Evolutionary conservation across 2,329 filamentous ascomycete genomes (phyloP), one percentile per base, ranked within the genome.

Genomic region (Mollisiaceae sp.): DNA sequence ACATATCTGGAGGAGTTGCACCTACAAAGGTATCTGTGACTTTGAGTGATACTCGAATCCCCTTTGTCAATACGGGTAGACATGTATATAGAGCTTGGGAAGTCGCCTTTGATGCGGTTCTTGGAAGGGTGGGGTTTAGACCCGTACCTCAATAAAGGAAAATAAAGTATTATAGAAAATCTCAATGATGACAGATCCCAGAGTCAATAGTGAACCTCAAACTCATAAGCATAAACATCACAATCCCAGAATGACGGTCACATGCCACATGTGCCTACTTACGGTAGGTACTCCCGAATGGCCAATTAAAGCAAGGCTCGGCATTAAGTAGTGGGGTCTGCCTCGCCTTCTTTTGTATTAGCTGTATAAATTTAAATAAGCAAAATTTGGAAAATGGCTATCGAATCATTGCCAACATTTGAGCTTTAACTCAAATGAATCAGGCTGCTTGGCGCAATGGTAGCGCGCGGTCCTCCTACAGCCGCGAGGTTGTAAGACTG

Each of bases 381-480:
- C 50, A 54, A 18, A 32, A 12, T 62, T 36, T 39, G 4, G n/a
- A 39, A 15, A n/a, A 54, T 15, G 12, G 50, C 27, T 54, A 54
- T 54, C 50, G n/a, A 54, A 54, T 32, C 27, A 27, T 32, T 54
- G 50, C 50, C 50, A 54, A 54, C 32, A 24, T 20, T 54, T 18
- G 18, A 54, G 50, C 27, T n/a, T 1, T 12, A 54, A 54, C 50
- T 54, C 32, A 12, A 54, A 32, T 35, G 39, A 12, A 1, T 3
- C 2, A 27, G 70, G 72, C 64, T 70, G 71, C 69, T 75, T 81
- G 78, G 79, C 79, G 79, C 79, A 80, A 79, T 80, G 79, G 79
- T 81, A 81, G 79, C 79, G 79, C 78, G 79, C 77, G 78, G 79
- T 79, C 79, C 79, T 81, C 80, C 80, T 81, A 81, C 64, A 58